These are phyloP conservation scores for Colletotrichum cuscutae DNA, from an alignment of 2,329 filamentous ascomycete species.

Conservation along the genomic window DNA sequence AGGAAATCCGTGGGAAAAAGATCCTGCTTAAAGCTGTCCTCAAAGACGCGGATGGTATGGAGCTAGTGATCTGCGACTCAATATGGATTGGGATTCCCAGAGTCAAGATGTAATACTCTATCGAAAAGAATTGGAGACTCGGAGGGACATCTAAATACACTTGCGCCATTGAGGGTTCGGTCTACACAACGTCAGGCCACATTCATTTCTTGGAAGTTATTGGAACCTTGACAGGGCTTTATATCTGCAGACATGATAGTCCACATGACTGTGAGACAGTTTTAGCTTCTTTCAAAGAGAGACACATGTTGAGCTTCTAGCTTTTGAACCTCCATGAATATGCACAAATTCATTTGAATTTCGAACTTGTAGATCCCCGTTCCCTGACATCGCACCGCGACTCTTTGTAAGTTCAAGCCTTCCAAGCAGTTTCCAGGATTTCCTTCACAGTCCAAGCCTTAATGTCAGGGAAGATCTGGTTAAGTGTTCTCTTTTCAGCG, in stretches of 20 bases:
- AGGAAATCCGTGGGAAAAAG: conserved; percentile 47
- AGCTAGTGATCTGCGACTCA: conserved; percentile 42
- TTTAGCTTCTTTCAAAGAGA: too few relatives aligned
- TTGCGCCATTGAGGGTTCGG: background rate
- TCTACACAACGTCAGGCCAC: too few relatives aligned
- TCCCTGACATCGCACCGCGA: too few relatives aligned
- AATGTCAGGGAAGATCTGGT: conserved; percentile 36
- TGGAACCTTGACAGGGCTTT: too few relatives aligned
- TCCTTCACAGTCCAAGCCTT: conserved; percentile 40
- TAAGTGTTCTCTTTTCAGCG: conserved; percentile 34
- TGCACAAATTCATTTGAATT: too few relatives aligned
- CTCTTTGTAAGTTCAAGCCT: background rate
- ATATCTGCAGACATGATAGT: too few relatives aligned
- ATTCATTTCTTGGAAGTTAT: too few relatives aligned
- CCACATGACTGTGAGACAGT: too few relatives aligned
- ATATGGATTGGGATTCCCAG: conserved; percentile 26
- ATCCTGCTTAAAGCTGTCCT: conserved; percentile 44
- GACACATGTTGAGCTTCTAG: too few relatives aligned
- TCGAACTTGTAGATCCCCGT: too few relatives aligned
- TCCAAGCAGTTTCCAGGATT: conserved; percentile 38
- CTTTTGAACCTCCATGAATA: too few relatives aligned
- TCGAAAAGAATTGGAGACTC: background rate
- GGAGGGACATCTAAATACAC: background rate
- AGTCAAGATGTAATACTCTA: conserved; percentile 9
- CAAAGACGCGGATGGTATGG: conserved; percentile 41